Conservation (phyloP, 2,329 filamentous ascomycete genomes). For the Ploettnerulaceae sp. region DNA sequence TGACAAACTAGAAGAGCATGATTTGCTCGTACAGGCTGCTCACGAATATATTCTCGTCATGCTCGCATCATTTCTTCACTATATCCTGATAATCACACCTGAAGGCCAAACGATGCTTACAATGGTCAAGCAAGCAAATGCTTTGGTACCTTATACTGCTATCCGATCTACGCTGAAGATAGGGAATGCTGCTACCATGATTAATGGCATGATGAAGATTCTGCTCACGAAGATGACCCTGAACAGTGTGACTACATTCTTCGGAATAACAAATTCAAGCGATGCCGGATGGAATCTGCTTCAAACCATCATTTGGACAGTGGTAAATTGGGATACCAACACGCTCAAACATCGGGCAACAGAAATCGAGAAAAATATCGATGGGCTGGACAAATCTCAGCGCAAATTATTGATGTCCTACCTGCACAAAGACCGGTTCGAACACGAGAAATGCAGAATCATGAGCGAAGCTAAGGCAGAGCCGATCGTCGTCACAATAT, state of each 20-base stretch:
- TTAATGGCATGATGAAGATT: conserved; percentile 67
- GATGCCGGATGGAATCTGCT: conserved; percentile 79
- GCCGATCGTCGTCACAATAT: conserved; percentile 64
- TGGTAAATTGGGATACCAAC: conserved; percentile 66
- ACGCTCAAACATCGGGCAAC: conserved; percentile 63
- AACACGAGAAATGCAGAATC: conserved; percentile 53
- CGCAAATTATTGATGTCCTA: conserved; percentile 57
- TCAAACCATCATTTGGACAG: conserved; percentile 66
- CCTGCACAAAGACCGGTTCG: conserved; percentile 45
- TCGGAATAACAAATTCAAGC: conserved; percentile 64
- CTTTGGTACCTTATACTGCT: conserved; percentile 65
- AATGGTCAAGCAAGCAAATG: conserved; percentile 65
- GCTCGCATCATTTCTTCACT: conserved; percentile 68
- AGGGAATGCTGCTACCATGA: conserved; percentile 78
- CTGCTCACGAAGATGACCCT: conserved; percentile 75
- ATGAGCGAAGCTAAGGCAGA: conserved; percentile 29
- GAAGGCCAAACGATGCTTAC: conserved; percentile 71
- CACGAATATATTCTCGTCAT: conserved; percentile 66
- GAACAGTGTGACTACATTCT: conserved; percentile 71
- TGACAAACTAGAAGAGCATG: conserved; percentile 59
- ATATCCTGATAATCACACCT: conserved; percentile 66
- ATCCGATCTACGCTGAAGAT: conserved; percentile 69
- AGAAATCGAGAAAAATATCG: conserved; percentile 58
- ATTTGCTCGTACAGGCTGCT: conserved; percentile 56
- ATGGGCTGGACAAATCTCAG: conserved; percentile 54